Base-by-base conservation (phyloP, 1,139 yeast genomes). In the Pneumocystis wakefieldiae region DNA sequence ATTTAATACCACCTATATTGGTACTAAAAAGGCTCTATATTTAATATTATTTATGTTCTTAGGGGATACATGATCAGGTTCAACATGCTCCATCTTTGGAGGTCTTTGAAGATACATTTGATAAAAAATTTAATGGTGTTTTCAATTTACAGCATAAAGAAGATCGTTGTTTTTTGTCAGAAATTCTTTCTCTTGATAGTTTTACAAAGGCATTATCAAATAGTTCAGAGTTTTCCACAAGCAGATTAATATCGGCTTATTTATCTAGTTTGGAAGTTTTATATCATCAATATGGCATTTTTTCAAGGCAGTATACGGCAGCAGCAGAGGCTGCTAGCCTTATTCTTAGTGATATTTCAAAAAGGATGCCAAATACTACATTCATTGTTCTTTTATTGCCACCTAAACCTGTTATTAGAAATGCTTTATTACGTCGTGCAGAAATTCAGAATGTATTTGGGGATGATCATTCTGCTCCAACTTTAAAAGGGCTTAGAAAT, bases 151-250 rank as follows among this genome's bases (percentile, higher is more conserved):
- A 35, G 19, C 14, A 42, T 12, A 60, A 59, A 17, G 66, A 65
- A 35, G 64, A 65, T 24, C 61, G 64, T 14, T 61, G 61, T 6
- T 65, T 65, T 62, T 39, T 64, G 35, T 62, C 67, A 3, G 67
- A 65, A 55, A 32, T 64, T 35, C 61, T 60, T 19, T 65, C 66
- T 10, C 62, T 65, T 14, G 57, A 60, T 53, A 59, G 62, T 5
- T 62, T 59, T 41, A 59, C 62, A n/a, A 63, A 58, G 19, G 63
- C 62, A 19, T 58, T 64, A 24, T 48, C 62, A 4, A 19, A 48
- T 6, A 24, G 28, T 10, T 48, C n/a, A 10, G 32, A 24, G 12
- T 15, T 10, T 12, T 48, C 32, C 4, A 12, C n/a, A 48, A 24
- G 6, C 7, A 48, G 17, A 24, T 48, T 48, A 48, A 48, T 24